These are phyloP conservation scores for Diplodia corticola DNA, from an alignment of 2,329 filamentous ascomycete species.

Conservation along the genomic window DNA sequence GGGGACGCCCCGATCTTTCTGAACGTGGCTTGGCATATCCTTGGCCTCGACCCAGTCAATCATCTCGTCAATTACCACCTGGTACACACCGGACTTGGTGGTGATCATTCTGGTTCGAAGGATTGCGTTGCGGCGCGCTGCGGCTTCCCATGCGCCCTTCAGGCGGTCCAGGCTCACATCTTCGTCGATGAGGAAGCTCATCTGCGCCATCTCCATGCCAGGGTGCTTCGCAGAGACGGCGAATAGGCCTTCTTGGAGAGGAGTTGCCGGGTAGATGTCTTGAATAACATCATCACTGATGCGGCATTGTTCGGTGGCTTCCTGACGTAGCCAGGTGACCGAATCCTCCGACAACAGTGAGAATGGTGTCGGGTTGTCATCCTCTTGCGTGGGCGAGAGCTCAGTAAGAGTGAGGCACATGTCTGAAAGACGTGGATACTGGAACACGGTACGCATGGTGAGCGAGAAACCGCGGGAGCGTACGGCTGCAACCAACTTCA, in stretches of 20 bases:
- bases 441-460: not conserved
- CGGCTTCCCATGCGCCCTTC: slow-evolving; percentile 29
- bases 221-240: slow-evolving; percentile 53
- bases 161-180: slow-evolving; percentile 36
- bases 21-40: slow-evolving; percentile 28
- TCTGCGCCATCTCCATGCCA: slow-evolving; percentile 52
- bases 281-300: slow-evolving; percentile 33
- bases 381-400: not conserved
- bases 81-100: slow-evolving; percentile 34
- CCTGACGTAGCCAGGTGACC: not conserved
- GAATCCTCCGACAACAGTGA: not conserved
- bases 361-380: not conserved
- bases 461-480: not conserved
- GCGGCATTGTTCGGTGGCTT: slow-evolving; percentile 23
- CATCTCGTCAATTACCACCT: slow-evolving; percentile 33
- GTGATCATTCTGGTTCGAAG: slow-evolving; percentile 25
- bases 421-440: not conserved
- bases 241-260: slow-evolving; percentile 57
- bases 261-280: slow-evolving; percentile 57
- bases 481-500: not conserved
- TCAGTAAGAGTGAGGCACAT: not conserved
- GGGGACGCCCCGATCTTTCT: slow-evolving; percentile 34
- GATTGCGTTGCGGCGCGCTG: not conserved
- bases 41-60: slow-evolving; percentile 23
- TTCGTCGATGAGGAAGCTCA: slow-evolving; percentile 28